phyloP scores from a whole-genome alignment of 2,329 filamentous ascomycete genomes.

The Chrysoporthe deuterocubensis region DNA sequence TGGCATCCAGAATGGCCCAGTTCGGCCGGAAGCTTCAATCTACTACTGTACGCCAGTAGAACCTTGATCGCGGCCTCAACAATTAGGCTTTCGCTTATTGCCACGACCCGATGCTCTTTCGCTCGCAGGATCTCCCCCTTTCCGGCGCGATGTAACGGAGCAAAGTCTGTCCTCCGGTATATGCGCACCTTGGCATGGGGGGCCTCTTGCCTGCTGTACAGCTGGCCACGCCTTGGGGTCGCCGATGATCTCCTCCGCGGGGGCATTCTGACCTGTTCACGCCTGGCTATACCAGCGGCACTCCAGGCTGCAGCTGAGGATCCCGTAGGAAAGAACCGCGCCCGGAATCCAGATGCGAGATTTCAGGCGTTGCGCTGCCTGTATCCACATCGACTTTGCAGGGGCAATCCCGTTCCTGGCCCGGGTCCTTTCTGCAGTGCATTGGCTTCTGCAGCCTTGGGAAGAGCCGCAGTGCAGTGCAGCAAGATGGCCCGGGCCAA shows the following conservation, averaged over 20 bases:
- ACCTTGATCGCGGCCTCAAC: constrained; percentile 1
- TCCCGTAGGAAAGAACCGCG: neutral
- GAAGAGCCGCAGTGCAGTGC: constrained; percentile 24
- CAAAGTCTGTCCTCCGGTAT: constrained; percentile 6
- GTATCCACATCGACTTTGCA: constrained; percentile 14
- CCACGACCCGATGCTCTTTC: constrained; percentile 2
- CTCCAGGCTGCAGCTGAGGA: neutral
- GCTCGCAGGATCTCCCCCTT: constrained; percentile 6
- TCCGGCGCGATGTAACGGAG: constrained; percentile 15
- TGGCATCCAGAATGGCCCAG: neutral
- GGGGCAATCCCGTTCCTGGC: constrained; percentile 15
- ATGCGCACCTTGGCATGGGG: neutral
- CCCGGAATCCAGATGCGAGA: constrained; percentile 22
- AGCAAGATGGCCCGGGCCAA: constrained; percentile 24
- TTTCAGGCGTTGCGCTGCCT: constrained; percentile 18
- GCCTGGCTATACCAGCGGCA: neutral
- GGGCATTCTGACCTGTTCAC: neutral
- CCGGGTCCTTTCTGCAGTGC: constrained; percentile 23
- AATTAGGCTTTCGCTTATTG: constrained; percentile 19
- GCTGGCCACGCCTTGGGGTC: neutral
- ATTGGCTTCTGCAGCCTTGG: constrained; percentile 28
- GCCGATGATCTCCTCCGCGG: neutral
- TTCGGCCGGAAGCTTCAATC: neutral
- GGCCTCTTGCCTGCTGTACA: neutral
- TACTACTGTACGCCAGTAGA: neutral